Evolutionary conservation across 371 early-diverging fungal genomes (phyloP), one percentile per base, ranked within the genome.

Genomic region (Mortierella sp.): DNA sequence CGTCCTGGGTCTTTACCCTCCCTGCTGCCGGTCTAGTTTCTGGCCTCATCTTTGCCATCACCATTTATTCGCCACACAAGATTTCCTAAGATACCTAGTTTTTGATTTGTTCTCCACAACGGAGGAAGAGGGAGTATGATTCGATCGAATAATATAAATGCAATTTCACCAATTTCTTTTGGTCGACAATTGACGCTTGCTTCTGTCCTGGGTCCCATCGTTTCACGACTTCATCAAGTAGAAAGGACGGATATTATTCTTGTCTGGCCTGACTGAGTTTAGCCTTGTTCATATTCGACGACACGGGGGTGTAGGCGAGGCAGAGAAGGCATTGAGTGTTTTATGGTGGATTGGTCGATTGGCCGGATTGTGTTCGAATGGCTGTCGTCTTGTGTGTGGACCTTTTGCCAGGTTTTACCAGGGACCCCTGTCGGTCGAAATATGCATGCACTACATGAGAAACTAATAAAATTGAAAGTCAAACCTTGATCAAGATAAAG

Each of bases 1-100:
- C 92, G 73, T 91, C 92, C 8, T 97, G 97, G 97, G 80, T 96
- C 50, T 22, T 95, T 31, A 97, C 97, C 0, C 88, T 97, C 0
- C 97, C 97, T 22, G 83, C 90, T 77, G 94, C 96, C 45, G 96
- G 95, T 47, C 76, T 91, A 31, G 70, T 90, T 40, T 84, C 94
- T 43, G 97, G 96, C 47, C 77, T 92, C 31, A 47, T 95, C 43
- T 96, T 91, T 78, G 92, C 95, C 11, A 86, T 96, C 72, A 88
- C 81, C 43, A 79, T 87, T 40, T 83, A 90, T 58, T 86, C 92
- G 2, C 94, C 94, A 9, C 58, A 58, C 29, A 58, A 58, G 58
- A 34, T 58, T 16, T 58, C 31, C 31, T 31, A 55, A 19, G 55
- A 58, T 58, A 58, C 58, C 34, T 55, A 31, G 29, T 16, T 34